Evolutionary conservation across 2,329 filamentous ascomycete species (phyloP), one percentile per base, ranked within the genome.

Genomic region (Epichloe baconii): DNA sequence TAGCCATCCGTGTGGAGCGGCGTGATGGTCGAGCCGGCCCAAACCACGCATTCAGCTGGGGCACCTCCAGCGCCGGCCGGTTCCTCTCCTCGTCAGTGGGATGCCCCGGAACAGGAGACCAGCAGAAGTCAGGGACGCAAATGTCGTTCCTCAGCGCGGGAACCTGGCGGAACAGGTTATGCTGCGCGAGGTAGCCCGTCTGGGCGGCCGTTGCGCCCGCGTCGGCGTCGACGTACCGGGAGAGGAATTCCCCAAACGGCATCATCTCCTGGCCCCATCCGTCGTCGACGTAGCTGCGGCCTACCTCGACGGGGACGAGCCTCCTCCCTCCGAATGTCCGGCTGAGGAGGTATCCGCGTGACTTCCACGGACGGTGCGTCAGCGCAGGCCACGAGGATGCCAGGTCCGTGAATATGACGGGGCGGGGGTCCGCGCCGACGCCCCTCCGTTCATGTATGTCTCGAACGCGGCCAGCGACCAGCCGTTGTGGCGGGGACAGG

Each of bases 1-100:
- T 96, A 94, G 1, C 86, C 88, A 61, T 97, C 93, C 2, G 88
- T 94, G 66, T 98, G 93, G 1, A 97, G 73, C 1, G 93, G 93
- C 1, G 89, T 95, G 56, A 95, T 90, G 0, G 93, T 97, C 82
- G 83, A 0, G 82, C 73, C 0, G 93, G 93, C 0, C 93, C 93
- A 56, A 97, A 85, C 93, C 93, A 98, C 7, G 88, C 89, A 66
- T 97, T 95, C 17, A 94, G 74, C 43, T 86, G 71, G 0, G 88
- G 88, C 21, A 79, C 75, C 6, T 72, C 73, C 12, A 77, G 66
- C 38, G 68, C 66, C 2, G 68, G 64, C 50, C 70, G 67, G 56
- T 70, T 56, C 40, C 65, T 60, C 65, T 59, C 5, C 5, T 62
- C 50, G 46, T 67, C 63, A 3, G 62, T 61, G 14, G 71, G 72